Evolutionary conservation across 2,329 filamentous ascomycete genomes (phyloP).

Genomic region (Exophiala lecanii-corni): DNA sequence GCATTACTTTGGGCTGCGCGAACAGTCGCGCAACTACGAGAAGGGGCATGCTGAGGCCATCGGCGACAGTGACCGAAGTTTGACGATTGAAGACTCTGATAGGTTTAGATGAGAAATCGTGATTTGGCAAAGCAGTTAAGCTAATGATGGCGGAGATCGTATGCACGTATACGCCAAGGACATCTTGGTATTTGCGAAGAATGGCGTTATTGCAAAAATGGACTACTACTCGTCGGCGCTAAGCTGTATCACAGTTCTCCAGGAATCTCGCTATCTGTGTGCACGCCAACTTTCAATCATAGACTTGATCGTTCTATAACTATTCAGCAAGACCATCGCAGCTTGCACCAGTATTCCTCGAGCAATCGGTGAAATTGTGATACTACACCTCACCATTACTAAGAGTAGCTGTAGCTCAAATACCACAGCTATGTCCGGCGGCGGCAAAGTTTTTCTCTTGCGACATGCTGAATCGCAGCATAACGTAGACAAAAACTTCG

Average conservation of each 20-base stretch:
- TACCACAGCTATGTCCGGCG: slow-evolving; percentile 3
- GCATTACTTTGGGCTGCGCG: too few relatives aligned
- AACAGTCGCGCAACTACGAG: too few relatives aligned
- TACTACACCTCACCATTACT: slow-evolving; percentile 2
- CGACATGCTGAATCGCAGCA: slow-evolving; percentile 7
- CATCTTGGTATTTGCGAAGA: slow-evolving; percentile 2
- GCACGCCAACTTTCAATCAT: background rate
- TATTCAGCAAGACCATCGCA: slow-evolving; percentile 2
- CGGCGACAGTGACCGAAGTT: background rate
- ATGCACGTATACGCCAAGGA: slow-evolving; percentile 1
- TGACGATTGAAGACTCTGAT: background rate
- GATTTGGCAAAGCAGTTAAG: background rate
- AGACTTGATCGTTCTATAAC: slow-evolving; percentile 1
- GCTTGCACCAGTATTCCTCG: slow-evolving; percentile 2
- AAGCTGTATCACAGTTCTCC: slow-evolving; percentile 1
- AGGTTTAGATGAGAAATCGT: background rate
- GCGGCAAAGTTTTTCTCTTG: slow-evolving; percentile 5
- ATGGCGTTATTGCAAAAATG: slow-evolving; percentile 1
- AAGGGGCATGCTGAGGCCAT: background rate
- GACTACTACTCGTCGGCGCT: background rate
- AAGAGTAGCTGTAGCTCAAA: slow-evolving; percentile 5
- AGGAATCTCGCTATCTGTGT: background rate
- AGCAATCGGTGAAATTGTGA: slow-evolving; percentile 3
- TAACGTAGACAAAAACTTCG: slow-evolving; percentile 5
- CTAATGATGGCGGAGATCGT: slow-evolving; percentile 1